Percentiles rank a stretch among this genome's conserved stretches.
Conservation (phyloP, 768 basidiomycete genomes). For the Fibroporia radiculosa region DNA sequence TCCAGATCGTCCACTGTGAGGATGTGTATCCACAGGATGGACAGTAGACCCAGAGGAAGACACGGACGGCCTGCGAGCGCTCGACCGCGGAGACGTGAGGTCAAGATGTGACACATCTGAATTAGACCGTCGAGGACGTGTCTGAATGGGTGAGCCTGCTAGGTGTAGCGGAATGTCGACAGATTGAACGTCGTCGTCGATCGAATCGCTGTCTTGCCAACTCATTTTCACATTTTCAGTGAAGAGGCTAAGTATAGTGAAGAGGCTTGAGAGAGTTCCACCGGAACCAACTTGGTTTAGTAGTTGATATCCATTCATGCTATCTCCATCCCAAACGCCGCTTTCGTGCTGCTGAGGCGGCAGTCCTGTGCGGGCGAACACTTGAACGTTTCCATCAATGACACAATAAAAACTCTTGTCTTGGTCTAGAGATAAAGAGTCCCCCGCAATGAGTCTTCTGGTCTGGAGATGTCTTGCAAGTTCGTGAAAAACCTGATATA, state of each 20-base stretch:
- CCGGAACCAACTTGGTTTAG: conserved; percentile 95
- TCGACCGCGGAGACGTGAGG: conserved; percentile 29
- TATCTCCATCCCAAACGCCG: conserved; percentile 71
- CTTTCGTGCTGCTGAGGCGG: conserved; percentile 35
- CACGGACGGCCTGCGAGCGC: conserved; percentile 43
- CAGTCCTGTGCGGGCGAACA: conserved; percentile 70
- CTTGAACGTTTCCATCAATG: conserved; percentile 94
- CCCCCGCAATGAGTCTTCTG: conserved; percentile 89
- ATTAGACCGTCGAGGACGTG: conserved; percentile 33
- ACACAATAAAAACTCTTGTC: conserved; percentile 98
- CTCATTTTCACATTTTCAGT: conserved; percentile 90
- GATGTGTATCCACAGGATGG: conserved; percentile 33
- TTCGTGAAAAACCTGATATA: conserved; percentile 84
- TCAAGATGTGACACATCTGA: conserved; percentile 62
- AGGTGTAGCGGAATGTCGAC: conserved; percentile 9
- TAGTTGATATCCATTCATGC: conserved; percentile 93
- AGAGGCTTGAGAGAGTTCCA: conserved; percentile 90
- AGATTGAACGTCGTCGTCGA: conserved; percentile 14
- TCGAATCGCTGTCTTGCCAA: conserved; percentile 66
- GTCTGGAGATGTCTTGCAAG: conserved; percentile 95
- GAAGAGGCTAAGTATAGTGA: conserved; percentile 94
- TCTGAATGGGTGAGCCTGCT: conserved; percentile 11
- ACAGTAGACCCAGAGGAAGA: conserved; percentile 69
- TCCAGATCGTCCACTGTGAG: conserved; percentile 18
- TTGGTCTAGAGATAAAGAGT: conserved; percentile 83